phyloP scores from a whole-genome alignment of 345 rosid species.

The Eucalyptus cladocalyx region DNA sequence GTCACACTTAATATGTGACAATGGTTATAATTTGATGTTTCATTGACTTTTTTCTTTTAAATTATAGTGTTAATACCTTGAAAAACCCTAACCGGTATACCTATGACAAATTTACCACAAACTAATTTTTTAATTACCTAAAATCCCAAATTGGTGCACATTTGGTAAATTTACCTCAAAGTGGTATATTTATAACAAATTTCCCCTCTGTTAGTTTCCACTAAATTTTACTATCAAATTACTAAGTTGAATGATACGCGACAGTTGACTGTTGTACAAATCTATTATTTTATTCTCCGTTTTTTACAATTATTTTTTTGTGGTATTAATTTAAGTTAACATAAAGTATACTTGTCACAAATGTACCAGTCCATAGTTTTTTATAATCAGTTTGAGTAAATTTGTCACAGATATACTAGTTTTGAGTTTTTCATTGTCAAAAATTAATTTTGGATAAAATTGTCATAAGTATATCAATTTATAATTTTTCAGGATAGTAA shows the following conservation, averaged over 20 bases:
- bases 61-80: too few species aligned
- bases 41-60: too few species aligned
- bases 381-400: accelerated
- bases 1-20: too few species aligned
- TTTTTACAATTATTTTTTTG: too few species aligned
- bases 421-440: accelerated
- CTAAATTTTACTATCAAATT: too few species aligned
- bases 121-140: too few species aligned
- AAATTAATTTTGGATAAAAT: too few species aligned
- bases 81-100: accelerated
- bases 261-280: accelerated
- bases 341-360: accelerated
- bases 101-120: too few species aligned
- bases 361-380: accelerated
- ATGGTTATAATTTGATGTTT: too few species aligned
- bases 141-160: too few species aligned
- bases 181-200: accelerated
- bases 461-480: accelerated
- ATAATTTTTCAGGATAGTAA: accelerated
- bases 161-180: too few species aligned
- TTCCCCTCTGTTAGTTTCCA: accelerated
- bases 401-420: accelerated
- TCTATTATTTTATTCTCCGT: accelerated
- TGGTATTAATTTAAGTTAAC: too few species aligned
- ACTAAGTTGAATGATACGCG: accelerated